Evolutionary conservation across 306 rosid species (phyloP).

Genomic region (Sesbania bispinosa): DNA sequence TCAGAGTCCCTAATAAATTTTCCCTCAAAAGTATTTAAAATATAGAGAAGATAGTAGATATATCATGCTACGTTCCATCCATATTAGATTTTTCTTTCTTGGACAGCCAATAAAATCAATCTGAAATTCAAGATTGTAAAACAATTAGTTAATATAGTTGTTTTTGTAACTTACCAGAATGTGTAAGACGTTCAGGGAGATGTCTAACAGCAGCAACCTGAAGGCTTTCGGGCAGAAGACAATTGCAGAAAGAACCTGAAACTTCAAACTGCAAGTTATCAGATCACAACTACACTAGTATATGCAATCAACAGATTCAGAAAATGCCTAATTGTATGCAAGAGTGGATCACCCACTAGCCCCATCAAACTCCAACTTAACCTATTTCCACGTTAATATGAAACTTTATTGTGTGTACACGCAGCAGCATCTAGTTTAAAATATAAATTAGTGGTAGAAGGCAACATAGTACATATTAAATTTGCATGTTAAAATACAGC

Average conservation of each 20-base stretch:
- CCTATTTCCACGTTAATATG: background rate
- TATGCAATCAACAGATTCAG: background rate
- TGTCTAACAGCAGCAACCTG: constrained; percentile 81
- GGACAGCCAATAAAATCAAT: background rate
- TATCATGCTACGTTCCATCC: background rate
- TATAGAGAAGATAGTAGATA: background rate
- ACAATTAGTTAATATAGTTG: background rate
- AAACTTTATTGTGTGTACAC: background rate
- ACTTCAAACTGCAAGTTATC: constrained; percentile 35
- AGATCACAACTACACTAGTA: constrained; percentile 30
- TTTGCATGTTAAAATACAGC: background rate
- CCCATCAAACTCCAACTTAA: background rate
- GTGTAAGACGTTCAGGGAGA: constrained; percentile 62
- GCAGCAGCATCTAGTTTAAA: background rate
- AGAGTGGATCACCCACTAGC: background rate
- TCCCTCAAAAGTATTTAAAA: background rate
- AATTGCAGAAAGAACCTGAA: constrained; percentile 95
- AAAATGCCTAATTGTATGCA: background rate
- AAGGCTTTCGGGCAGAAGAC: constrained; percentile 94
- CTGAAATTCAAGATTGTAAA: constrained; percentile 16
- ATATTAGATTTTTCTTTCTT: background rate
- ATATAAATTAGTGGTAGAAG: background rate
- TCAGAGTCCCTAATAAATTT: too few relatives aligned
- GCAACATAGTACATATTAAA: background rate
- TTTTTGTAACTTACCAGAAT: constrained; percentile 54